Evolutionary conservation across 495 filamentous ascomycete species (phyloP).

Genomic region (Penicillium steckii): DNA sequence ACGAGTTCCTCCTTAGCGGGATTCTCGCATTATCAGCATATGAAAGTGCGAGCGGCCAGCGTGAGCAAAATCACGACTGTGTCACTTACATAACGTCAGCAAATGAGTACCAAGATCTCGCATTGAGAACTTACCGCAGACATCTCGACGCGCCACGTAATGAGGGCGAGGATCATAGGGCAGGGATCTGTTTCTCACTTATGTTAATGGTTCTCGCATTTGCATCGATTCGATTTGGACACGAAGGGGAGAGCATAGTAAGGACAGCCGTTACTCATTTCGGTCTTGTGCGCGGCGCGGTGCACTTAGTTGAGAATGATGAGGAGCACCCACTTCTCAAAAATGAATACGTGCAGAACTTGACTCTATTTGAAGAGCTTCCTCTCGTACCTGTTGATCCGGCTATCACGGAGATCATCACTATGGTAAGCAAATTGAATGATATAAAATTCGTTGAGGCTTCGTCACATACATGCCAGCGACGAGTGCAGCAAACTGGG

Average conservation of each 20-base stretch:
- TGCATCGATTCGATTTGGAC: background rate
- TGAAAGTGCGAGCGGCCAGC: background rate
- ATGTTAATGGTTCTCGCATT: conserved; percentile 4
- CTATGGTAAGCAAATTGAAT: background rate
- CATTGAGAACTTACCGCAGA: background rate
- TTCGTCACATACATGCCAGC: background rate
- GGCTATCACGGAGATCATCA: background rate
- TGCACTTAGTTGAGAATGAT: background rate
- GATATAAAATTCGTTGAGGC: background rate
- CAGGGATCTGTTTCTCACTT: background rate
- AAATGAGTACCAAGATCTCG: background rate
- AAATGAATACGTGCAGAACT: conserved; percentile 2
- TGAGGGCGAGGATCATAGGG: background rate
- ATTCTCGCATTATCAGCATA: background rate
- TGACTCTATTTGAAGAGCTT: background rate
- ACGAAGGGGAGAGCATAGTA: background rate
- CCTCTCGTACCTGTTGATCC: background rate
- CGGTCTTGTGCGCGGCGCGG: conserved; percentile 2
- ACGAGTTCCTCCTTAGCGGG: conserved; percentile 1
- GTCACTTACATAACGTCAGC: background rate
- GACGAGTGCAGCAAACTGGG: background rate
- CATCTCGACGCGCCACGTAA: background rate
- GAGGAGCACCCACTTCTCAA: background rate
- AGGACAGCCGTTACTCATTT: background rate
- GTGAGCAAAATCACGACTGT: background rate